phyloP scores from a whole-genome alignment of 1,139 yeast species.

The Suhomyces wounanorum region DNA sequence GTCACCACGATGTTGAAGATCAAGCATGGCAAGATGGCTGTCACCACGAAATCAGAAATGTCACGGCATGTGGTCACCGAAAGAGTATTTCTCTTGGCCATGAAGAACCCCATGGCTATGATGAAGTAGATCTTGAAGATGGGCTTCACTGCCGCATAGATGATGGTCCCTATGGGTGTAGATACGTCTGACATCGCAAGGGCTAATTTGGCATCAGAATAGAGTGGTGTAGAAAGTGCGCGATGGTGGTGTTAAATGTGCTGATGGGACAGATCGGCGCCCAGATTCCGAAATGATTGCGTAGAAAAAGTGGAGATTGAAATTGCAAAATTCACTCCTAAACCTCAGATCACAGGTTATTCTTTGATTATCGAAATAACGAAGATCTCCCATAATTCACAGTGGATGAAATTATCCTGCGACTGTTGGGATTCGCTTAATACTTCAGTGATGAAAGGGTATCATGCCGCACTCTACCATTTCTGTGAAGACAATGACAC shows the following conservation, averaged over 20 bases:
- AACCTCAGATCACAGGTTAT: neutral
- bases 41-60: conserved; percentile 69
- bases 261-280: neutral
- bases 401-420: too few relatives aligned
- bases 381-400: too few relatives aligned
- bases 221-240: conserved; percentile 1
- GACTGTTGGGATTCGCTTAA: too few relatives aligned
- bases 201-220: neutral
- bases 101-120: conserved; percentile 64
- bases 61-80: conserved; percentile 75
- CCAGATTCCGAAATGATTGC: conserved; percentile 1
- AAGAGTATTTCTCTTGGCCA: conserved; percentile 68
- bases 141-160: conserved; percentile 83
- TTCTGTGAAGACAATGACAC: too few relatives aligned
- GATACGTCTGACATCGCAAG: conserved; percentile 1
- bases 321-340: neutral
- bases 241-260: neutral
- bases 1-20: conserved; percentile 74
- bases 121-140: conserved; percentile 82
- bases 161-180: conserved; percentile 62
- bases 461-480: too few relatives aligned
- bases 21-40: conserved; percentile 76
- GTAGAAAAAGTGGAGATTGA: neutral
- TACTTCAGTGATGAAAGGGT: too few relatives aligned
- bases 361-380: too few relatives aligned